Base-by-base conservation (phyloP, 2,329 filamentous ascomycete species). In the Aaosphaeria pasadenensis region DNA sequence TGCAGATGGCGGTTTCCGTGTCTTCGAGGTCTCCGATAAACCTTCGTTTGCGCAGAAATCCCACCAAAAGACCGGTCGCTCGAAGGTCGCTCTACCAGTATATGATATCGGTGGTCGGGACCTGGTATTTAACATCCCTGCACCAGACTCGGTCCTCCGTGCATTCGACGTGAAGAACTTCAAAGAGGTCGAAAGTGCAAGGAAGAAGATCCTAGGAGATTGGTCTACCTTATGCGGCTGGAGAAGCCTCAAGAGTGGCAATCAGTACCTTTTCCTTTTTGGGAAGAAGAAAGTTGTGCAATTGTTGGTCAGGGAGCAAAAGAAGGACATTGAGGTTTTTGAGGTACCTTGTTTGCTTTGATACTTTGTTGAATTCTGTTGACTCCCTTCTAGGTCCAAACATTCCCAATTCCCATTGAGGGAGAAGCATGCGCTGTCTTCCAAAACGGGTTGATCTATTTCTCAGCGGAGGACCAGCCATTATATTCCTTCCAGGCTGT, bases 401-500 rank as follows among this genome's bases (percentile, higher is more conserved):
- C 58, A 2, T 64, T 66, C 11, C 31, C 58, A 0, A 53, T 63
- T 7, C 50, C 60, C 6, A 62, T 64, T 7, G 63, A 65, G 42
- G 59, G 53, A 30, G 63, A 66, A 40, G 48, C 54, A 4, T 64
- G 61, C 40, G 39, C 61, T 4, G 54, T 58, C 1, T 54, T 62
- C 30, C 39, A 48, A 1, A 45, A 53, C 24, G 63, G 61, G 1
- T 50, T 51, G 2, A 40, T 66, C 2, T 60, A 57, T 44, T 66
- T 66, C 44, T 64, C 63, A 1, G 60, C 51, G 4, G 56, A 65
- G 11, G 59, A 61, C 36, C 52, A 46, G 24, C 51, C 57, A 2
- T n/a, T 66, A 32, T 66, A 65, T 42, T 59, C 62, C 17, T 66
- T 66, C 48, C 52, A 61, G n/a, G 63, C 61, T 13, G 38, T 55